Base-by-base conservation (phyloP, 2,329 filamentous ascomycete species). In the Alternaria incomplexa region DNA sequence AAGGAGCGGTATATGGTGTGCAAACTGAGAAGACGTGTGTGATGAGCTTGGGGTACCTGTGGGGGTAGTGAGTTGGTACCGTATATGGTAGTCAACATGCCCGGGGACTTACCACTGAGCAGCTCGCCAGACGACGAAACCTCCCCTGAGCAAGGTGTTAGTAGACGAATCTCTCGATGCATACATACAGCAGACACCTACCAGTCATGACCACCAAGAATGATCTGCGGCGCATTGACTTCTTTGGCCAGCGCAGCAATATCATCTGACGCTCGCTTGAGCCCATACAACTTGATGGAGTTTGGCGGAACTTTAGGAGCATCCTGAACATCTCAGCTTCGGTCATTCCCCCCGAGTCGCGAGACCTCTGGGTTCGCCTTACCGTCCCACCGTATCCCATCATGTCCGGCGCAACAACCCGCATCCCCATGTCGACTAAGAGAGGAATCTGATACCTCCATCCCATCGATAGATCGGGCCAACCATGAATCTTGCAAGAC, bases 131-230 rank as follows among this genome's bases (percentile, higher is more conserved):
- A 91, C 90, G 26, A 94, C 84, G 3, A 86, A 85, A 71, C 92
- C 93, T 78, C 95, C 95, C 92, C 85, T 85, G 28, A 12, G 22
- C 9, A 47, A 9, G 25, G 40, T 4, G 46, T 71, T 28, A 70
- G 64, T 45, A 28, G 25, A 15, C 11, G 10, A 12, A 17, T 3
- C 0, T 13, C 6, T 53, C 5, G 3, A 13, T 15, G 22, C 20
- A 53, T 30, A 4, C 7, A 6, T 10, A 26, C 12, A 12, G 23
- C 7, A 20, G 28, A 12, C 10, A 4, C 40, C 10, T 55, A 79
- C 88, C 95, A 97, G 81, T 98, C 95, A 81, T 97, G 95, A 8
- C 93, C 95, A 52, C 93, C 93, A 13, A 97, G 86, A 60, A 97
- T 90, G 73, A 97, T 90, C 51, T 79, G 83, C 46, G 76, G 82